Evolutionary conservation across 352 stramenopile genomes (phyloP), one percentile per base, ranked within the genome.

Genomic region (Phytophthora pseudosyringae): DNA sequence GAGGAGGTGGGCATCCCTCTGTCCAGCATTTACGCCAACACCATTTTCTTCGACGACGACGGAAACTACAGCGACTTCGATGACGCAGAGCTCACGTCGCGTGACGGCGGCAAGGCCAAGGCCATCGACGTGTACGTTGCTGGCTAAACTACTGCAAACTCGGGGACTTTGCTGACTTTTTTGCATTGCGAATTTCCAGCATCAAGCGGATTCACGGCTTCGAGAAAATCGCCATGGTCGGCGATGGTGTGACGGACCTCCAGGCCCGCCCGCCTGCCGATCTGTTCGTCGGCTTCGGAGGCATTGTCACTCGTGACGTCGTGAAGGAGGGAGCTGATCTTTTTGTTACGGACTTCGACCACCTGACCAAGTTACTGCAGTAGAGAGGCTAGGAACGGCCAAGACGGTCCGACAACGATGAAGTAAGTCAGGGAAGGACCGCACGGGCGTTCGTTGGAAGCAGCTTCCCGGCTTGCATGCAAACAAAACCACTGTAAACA

Each of bases 21-120:
- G 79, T 78, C 79, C 39, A 97, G 98, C 69, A 98, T 99, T 63
- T 98, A 98, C 76, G 98, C 98, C 50, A 99, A 99, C 84, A 98
- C 93, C 12, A 95, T 99, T 51, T 85, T 98, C 48, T 99, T 99
- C 71, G 77, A 96, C 36, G 73, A 81, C 47, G 60, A 89, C 25
- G 93, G 92, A 44, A 78, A 84, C 1, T 99, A 99, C 73, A 67
- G 55, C 12, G 94, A 89, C 18, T 99, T 99, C 69, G 97, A 99
- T 78, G 64, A 86, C 26, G 88, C 84, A 11, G 97, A 99, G 76
- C 94, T 97, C 18, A 99, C 97, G 11, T 97, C 84, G 15, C 81
- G 80, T 29, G 86, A 93, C 47, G 81, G 84, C 39, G 87, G 89
- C 64, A 96, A 94, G 67, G 81, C 88, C 1, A 71, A 89, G 36